These are phyloP conservation scores for Carex scoparia DNA, from an alignment of 176 grass and related monocot species.

Conservation along the genomic window DNA sequence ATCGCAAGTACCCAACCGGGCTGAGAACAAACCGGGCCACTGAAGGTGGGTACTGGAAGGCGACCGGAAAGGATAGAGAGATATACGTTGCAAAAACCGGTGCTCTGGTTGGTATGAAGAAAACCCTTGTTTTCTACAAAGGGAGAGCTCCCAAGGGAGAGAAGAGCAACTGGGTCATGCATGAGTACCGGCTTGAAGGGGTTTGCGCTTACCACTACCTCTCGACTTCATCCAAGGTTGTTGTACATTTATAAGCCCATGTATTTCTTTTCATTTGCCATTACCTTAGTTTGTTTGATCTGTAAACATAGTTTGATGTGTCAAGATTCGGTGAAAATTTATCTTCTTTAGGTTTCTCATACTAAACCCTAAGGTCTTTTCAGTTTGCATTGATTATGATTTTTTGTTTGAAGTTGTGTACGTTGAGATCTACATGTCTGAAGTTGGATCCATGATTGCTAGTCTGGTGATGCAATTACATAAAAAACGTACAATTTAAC, in stretches of 20 bases:
- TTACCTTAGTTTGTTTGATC: not conserved
- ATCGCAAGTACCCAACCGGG: conserved; percentile 96
- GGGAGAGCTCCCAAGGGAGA: conserved; percentile 77
- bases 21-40: conserved; percentile 92
- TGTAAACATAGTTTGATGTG: not conserved
- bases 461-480: not conserved
- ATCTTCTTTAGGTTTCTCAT: not conserved
- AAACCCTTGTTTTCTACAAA: conserved; percentile 93
- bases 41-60: conserved; percentile 87
- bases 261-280: not conserved
- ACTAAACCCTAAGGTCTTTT: not conserved
- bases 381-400: not conserved
- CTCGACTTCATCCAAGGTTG: conserved; percentile 59
- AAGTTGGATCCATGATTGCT: not conserved
- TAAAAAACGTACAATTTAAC: not conserved
- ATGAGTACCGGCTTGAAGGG: conserved; percentile 84
- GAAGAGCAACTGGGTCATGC: conserved; percentile 97
- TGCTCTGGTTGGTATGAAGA: conserved; percentile 88
- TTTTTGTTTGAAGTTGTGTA: not conserved
- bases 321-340: not conserved
- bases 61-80: conserved; percentile 97
- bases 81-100: conserved; percentile 44
- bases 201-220: conserved; percentile 60
- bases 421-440: not conserved
- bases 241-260: not conserved